Base-by-base conservation (phyloP, 148 eudicot genomes). In the Silene latifolia region DNA sequence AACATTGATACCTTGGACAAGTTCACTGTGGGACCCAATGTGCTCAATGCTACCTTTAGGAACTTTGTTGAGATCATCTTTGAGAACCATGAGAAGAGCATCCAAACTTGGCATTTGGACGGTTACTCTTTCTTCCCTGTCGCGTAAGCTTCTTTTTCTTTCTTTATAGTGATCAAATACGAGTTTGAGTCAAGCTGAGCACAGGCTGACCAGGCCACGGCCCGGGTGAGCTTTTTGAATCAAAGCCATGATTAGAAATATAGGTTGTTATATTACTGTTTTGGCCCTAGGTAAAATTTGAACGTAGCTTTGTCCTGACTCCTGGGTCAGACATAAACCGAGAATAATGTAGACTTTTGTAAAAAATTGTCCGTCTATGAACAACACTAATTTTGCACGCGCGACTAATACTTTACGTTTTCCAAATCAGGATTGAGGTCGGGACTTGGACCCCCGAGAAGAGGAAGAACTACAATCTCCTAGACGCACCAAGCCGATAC, bases 51-150 rank as follows among this genome's bases (percentile, higher is more conserved):
- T 29, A 83, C 82, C 3, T 81, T 60, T 68, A 81, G 83, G 35
- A 74, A 80, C 73, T 82, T 82, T 42, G 75, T 85, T 7, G 89
- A 87, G 80, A 82, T 87, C 71, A 79, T 87, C 65, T 74, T 87
- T 1, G 89, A 87, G 77, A 87, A 87, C 68, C 87, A 74, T 2
- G 89, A 87, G 63, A 81, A 79, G 72, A 74, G 82, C 27, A 71
- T 87, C 77, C 87, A 85, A 23, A 58, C 86, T 2, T 87, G 80
- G 81, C 89, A 85, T 62, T 44, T 87, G 82, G 72, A 77, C 29
- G 89, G 89, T 18, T 83, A 85, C 65, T 74, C 89, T 8, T 87
- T 87, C 80, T 87, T 87, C 71, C 74, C 85, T 8, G 89, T 85
- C 62, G 87, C 81, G 75, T 84, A 81, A 79, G 82, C 1, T 10